These are phyloP conservation scores for Eucalyptus cloeziana DNA, from an alignment of 345 rosid genomes.

Conservation along the genomic window DNA sequence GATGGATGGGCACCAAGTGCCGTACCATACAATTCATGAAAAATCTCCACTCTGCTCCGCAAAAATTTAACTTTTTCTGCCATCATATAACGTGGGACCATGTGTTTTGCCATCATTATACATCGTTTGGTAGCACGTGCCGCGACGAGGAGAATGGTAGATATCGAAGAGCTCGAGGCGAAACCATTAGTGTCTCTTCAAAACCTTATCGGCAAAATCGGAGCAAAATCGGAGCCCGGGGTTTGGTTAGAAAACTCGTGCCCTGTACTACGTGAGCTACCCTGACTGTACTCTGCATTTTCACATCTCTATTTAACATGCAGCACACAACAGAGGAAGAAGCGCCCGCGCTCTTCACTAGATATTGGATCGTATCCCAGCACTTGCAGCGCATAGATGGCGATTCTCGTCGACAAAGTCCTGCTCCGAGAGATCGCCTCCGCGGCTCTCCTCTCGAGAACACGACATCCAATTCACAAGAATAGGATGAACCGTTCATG, in stretches of 20 bases:
- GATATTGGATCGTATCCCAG: neutral
- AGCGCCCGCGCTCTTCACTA: neutral
- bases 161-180: neutral
- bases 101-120: neutral
- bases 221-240: neutral
- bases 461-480: no score
- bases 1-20: no score
- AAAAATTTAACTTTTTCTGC: no score
- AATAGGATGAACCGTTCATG: no score
- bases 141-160: neutral
- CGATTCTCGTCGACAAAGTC: no score
- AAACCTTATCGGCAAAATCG: neutral
- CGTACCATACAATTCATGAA: no score
- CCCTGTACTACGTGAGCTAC: neutral
- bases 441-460: no score
- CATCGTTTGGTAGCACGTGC: neutral
- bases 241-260: neutral
- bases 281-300: neutral
- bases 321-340: neutral
- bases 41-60: no score
- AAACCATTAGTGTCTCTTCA: neutral
- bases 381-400: neutral
- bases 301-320: neutral
- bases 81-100: no score
- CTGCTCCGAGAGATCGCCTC: no score